These are phyloP conservation scores for Fusarium decemcellulare DNA, from an alignment of 2,329 filamentous ascomycete species.

Conservation along the genomic window DNA sequence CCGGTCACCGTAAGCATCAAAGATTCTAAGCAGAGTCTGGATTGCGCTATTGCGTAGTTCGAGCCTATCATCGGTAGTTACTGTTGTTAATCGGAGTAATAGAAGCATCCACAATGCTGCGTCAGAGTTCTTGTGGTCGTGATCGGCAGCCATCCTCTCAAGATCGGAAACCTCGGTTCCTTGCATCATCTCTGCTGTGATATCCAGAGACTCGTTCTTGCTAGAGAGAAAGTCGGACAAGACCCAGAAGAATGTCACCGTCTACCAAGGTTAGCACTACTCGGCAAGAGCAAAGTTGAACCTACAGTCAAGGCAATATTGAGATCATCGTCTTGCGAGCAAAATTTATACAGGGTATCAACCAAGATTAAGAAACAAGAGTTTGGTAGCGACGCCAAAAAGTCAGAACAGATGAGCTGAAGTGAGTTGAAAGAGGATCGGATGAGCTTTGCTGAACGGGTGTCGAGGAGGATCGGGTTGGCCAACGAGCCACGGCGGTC, in stretches of 20 bases:
- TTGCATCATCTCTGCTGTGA: slow-evolving; percentile 70
- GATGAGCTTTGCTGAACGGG: slow-evolving; percentile 81
- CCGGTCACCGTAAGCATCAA: slow-evolving; percentile 90
- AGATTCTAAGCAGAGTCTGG: slow-evolving; percentile 90
- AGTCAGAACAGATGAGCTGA: slow-evolving; percentile 95
- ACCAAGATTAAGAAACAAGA: slow-evolving; percentile 83
- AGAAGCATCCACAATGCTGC: slow-evolving; percentile 86
- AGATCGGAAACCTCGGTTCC: slow-evolving; percentile 66
- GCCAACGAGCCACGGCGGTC: slow-evolving; percentile 48
- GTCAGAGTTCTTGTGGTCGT: slow-evolving; percentile 72
- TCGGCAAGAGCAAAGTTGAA: background rate
- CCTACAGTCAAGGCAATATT: slow-evolving; percentile 93
- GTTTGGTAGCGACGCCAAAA: slow-evolving; percentile 80
- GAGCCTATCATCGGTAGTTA: slow-evolving; percentile 79
- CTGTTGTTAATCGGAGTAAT: slow-evolving; percentile 77
- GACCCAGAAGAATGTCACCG: slow-evolving; percentile 96
- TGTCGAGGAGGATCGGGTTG: slow-evolving; percentile 58
- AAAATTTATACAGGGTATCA: slow-evolving; percentile 90
- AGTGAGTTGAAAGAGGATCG: slow-evolving; percentile 90
- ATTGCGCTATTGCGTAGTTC: slow-evolving; percentile 90
- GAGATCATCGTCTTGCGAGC: slow-evolving; percentile 89
- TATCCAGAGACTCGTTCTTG: slow-evolving; percentile 70
- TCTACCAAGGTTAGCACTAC: slow-evolving; percentile 60
- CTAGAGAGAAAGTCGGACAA: slow-evolving; percentile 87
- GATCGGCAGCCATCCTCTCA: slow-evolving; percentile 70